Evolutionary conservation across 306 rosid genomes (phyloP).

Genomic region (Alnus rubra): DNA sequence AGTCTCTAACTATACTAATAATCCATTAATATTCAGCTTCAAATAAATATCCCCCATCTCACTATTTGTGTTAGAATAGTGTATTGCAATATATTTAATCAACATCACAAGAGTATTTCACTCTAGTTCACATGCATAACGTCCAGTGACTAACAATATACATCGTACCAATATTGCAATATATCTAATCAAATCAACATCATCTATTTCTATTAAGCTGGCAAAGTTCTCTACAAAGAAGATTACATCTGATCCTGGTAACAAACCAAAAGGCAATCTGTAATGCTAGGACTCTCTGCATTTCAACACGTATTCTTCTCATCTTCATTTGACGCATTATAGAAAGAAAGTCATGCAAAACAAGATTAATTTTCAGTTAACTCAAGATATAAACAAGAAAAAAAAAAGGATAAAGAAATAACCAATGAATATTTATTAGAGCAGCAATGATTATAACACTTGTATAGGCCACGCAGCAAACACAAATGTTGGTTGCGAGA

Average conservation of each 20-base stretch:
- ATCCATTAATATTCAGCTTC: no score
- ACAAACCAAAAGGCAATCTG: neutral
- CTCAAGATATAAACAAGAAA: neutral
- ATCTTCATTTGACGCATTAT: neutral
- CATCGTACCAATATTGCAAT: neutral
- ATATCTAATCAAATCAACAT: no score
- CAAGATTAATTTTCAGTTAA: neutral
- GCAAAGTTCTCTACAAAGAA: neutral
- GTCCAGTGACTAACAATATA: neutral
- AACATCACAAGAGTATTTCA: neutral
- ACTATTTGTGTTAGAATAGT: no score
- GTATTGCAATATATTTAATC: no score
- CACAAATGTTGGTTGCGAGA: neutral
- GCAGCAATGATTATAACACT: neutral
- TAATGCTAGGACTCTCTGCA: neutral
- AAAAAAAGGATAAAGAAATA: neutral
- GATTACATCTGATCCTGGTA: neutral
- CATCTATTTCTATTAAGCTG: neutral
- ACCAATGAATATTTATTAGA: neutral
- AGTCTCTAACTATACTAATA: no score
- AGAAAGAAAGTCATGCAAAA: neutral
- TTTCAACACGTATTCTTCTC: neutral
- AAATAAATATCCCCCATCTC: no score
- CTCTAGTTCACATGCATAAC: neutral
- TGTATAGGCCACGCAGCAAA: constrained; percentile 4